These are phyloP conservation scores for Diaporthe eres DNA, from an alignment of 2,329 filamentous ascomycete species.

Conservation along the genomic window DNA sequence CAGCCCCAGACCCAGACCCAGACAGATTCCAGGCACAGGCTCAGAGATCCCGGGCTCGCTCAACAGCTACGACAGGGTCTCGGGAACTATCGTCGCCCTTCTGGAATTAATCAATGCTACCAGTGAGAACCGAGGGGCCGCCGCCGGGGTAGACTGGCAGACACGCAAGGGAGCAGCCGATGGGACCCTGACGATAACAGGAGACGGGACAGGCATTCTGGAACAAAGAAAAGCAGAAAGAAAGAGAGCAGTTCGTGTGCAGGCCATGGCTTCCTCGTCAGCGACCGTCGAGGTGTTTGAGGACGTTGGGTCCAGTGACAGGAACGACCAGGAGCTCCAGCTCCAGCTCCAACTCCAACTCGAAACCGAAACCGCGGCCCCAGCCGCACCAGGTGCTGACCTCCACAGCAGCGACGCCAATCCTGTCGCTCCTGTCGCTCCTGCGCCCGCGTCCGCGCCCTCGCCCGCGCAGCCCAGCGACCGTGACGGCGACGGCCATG, in stretches of 20 bases:
- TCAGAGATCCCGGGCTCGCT: slow-evolving; percentile 6
- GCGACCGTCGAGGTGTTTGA: slow-evolving; percentile 31
- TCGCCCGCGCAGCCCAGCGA: slow-evolving; percentile 13
- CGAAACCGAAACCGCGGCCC: slow-evolving; percentile 29
- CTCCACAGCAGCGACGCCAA: slow-evolving; percentile 17
- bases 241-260: slow-evolving; percentile 8
- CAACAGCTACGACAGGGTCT: slow-evolving; percentile 27
- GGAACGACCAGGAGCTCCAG: slow-evolving; percentile 25
- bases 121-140: slow-evolving; percentile 1
- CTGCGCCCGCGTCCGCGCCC: slow-evolving; percentile 5
- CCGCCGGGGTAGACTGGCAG: slow-evolving; percentile 28
- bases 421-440: slow-evolving; percentile 16
- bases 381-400: slow-evolving; percentile 30
- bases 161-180: slow-evolving; percentile 28
- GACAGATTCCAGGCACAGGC: slow-evolving; percentile 16
- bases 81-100: slow-evolving; percentile 25
- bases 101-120: slow-evolving; percentile 31
- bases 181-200: slow-evolving; percentile 32
- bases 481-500: slow-evolving; percentile 15
- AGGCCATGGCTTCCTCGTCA: slow-evolving; percentile 36
- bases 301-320: slow-evolving; percentile 26
- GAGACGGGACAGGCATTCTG: slow-evolving; percentile 29
- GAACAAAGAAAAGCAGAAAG: slow-evolving; percentile 11
- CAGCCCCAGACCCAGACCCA: background rate
- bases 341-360: slow-evolving; percentile 33